These are phyloP conservation scores for Malbranchea zuffiana DNA, from an alignment of 2,329 filamentous ascomycete genomes.

Conservation along the genomic window DNA sequence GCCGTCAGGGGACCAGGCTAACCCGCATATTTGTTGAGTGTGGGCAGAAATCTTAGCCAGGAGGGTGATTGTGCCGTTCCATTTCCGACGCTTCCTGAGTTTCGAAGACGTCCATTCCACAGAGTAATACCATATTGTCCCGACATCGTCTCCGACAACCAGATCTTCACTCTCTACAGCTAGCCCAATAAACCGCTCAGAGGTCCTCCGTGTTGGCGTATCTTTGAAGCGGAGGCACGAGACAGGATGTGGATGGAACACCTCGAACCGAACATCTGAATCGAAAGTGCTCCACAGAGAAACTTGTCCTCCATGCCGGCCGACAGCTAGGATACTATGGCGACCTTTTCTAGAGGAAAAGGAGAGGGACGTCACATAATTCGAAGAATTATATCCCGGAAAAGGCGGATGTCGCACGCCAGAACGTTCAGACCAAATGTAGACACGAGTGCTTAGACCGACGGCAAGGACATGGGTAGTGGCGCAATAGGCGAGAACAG, in stretches of 20 bases:
- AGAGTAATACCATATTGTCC: conserved; percentile 76
- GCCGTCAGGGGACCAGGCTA: conserved; percentile 76
- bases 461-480: conserved; percentile 69
- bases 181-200: conserved; percentile 38
- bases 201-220: conserved; percentile 40
- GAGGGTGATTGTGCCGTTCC: conserved; percentile 67
- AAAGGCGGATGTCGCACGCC: conserved; percentile 53
- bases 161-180: conserved; percentile 66
- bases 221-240: conserved; percentile 77
- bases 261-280: conserved; percentile 58
- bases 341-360: conserved; percentile 73
- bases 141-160: conserved; percentile 72
- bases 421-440: conserved; percentile 72
- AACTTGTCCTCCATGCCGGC: conserved; percentile 65
- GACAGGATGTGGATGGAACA: conserved; percentile 59
- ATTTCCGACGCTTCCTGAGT: conserved; percentile 55
- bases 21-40: conserved; percentile 79
- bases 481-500: conserved; percentile 71
- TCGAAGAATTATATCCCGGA: conserved; percentile 38
- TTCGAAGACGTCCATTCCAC: conserved; percentile 62
- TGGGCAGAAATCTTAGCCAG: conserved; percentile 69
- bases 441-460: conserved; percentile 66
- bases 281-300: conserved; percentile 64
- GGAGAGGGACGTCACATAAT: conserved; percentile 68
- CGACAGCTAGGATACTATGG: conserved; percentile 73